Base-by-base conservation (phyloP, 139 green algal species). In the Chlamydomonas sp. region DNA sequence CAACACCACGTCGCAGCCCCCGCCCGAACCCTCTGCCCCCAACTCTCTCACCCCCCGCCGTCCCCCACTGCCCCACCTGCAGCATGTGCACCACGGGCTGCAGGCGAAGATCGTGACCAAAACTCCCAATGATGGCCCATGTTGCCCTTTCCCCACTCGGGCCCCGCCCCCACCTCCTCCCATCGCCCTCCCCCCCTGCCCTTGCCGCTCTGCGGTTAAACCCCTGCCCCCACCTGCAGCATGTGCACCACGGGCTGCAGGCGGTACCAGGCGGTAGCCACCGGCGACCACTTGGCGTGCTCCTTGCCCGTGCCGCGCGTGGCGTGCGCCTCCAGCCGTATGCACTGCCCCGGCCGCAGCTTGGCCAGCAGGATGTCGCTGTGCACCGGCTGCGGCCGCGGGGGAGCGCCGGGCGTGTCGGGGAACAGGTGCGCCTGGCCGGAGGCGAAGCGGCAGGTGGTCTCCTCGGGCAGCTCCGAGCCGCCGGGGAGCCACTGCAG, bases 281-380 rank as follows among this genome's bases (percentile, higher is more conserved):
- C 98, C 5, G 98, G 98, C 0, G 96, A 99, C 96, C 97, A 99
- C 93, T 99, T 99, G 77, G 98, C 98, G 90, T 99, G 98, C 69
- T 98, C 95, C 69, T 94, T 94, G 14, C 98, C 98, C 0, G 95
- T 84, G 14, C 97, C 98, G 88, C 98, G 98, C 57, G 97, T 93
- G 79, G 92, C 96, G 86, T 99, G 97, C 12, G 95, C 96, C 89
- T 99, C 98, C 18, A 99, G 89, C 89, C 98, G 90, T 18, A 99
- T 98, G 63, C 85, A 89, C 93, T 99, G 93, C 16, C 67, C 78
- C 18, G 85, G 61, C 61, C 62, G 75, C 81, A 99, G 86, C 91
- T 98, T 98, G 77, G 97, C 96, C n/a, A 99, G 90, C 64, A 99
- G 92, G 85, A 99, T 99, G 90, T 99, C 93, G 1, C 94, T 85